Conservation (phyloP, 2,329 filamentous ascomycete genomes). For the Talaromyces sp. region DNA sequence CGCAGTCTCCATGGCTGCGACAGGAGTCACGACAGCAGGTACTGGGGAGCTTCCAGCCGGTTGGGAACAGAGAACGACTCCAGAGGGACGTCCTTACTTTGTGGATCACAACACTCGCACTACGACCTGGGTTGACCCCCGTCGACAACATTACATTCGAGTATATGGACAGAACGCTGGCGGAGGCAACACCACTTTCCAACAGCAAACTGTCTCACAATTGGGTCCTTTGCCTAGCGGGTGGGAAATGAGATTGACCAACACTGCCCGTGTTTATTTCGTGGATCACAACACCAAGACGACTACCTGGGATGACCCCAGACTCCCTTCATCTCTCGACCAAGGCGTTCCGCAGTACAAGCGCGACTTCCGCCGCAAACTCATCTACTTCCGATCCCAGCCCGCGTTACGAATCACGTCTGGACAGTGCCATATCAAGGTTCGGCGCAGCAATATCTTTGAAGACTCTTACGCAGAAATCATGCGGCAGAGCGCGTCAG, state of each 20-base stretch:
- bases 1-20: constrained; percentile 83
- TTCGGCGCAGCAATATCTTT: constrained; percentile 92
- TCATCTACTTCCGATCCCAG: constrained; percentile 99
- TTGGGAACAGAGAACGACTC: constrained; percentile 95
- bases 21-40: constrained; percentile 87
- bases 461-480: constrained; percentile 99
- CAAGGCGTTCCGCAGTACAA: constrained; percentile 99
- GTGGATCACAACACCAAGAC: constrained; percentile 99
- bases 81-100: constrained; percentile 92
- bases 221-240: constrained; percentile 91
- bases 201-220: constrained; percentile 96
- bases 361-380: constrained; percentile 93
- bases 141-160: constrained; percentile 94
- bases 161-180: constrained; percentile 90
- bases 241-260: constrained; percentile 99
- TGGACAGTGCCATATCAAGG: constrained; percentile 97
- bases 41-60: constrained; percentile 90
- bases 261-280: constrained; percentile 96
- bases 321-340: constrained; percentile 89
- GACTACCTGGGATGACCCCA: constrained; percentile 96
- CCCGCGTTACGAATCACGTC: constrained; percentile 91
- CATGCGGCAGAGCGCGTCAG: constrained; percentile 88
- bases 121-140: constrained; percentile 96
- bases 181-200: constrained; percentile 69
- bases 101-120: constrained; percentile 98